Percentiles rank a stretch among this genome's conserved stretches.
Conservation (phyloP, 768 basidiomycete genomes). For the Kockovaella imperatae region DNA sequence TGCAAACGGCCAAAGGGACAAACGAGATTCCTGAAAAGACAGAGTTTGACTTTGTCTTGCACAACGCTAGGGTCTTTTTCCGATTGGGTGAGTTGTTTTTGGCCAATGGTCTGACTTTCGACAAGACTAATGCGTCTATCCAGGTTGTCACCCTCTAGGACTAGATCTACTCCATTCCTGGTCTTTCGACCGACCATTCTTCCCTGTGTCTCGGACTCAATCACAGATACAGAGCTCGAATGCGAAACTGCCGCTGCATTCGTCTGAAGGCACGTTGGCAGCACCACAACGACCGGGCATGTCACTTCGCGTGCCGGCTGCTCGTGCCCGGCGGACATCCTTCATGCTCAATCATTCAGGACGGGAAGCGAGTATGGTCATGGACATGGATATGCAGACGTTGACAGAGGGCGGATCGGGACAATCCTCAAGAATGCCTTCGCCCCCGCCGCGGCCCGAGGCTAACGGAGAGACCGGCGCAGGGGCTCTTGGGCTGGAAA, state of each 20-base stretch:
- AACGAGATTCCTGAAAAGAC: conserved; percentile 73
- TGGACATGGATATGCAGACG: conserved; percentile 85
- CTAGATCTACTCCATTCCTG: conserved; percentile 81
- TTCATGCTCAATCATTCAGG: conserved; percentile 47
- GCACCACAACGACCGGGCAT: no score
- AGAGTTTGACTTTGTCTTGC: conserved; percentile 92
- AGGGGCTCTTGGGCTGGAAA: conserved; percentile 5
- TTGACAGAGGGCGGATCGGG: conserved; percentile 44
- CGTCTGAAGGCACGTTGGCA: no score
- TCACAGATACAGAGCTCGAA: no score
- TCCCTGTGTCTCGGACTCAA: no score
- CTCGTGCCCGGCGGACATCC: conserved; percentile 21
- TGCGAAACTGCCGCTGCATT: no score
- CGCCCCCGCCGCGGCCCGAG: conserved; percentile 17
- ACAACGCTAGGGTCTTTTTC: conserved; percentile 87
- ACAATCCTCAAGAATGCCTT: conserved; percentile 6
- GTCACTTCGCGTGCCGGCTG: no score
- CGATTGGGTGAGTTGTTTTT: conserved; percentile 73
- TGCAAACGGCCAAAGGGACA: conserved; percentile 88
- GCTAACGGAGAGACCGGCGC: neutral
- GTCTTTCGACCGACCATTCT: conserved; percentile 77
- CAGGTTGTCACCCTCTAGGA: conserved; percentile 89
- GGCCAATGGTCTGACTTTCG: neutral
- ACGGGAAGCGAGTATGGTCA: conserved; percentile 64
- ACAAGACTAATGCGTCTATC: neutral